Conservation (phyloP, 495 filamentous ascomycete species). For the Penicillium ucsense region DNA sequence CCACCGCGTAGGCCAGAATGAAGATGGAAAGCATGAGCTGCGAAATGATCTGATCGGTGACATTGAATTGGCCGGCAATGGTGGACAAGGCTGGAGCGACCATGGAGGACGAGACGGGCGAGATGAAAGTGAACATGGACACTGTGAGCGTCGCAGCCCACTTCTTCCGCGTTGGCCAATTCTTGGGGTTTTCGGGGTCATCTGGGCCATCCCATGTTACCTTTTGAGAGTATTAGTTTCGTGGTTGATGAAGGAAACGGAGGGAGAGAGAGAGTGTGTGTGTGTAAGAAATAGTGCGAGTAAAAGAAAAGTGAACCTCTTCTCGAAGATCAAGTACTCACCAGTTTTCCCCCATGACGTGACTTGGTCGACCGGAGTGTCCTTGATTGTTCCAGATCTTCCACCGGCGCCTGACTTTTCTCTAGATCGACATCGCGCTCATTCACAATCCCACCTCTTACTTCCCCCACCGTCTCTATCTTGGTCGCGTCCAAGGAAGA, state of each 20-base stretch:
- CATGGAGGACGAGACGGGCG: slow-evolving; percentile 62
- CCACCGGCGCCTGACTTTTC: slow-evolving; percentile 3
- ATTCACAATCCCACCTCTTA: slow-evolving; percentile 19
- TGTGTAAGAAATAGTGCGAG: no score
- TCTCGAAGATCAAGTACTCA: slow-evolving; percentile 2
- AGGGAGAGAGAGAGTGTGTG: no score
- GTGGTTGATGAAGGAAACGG: no score
- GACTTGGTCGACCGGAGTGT: slow-evolving; percentile 13
- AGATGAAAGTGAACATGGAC: slow-evolving; percentile 62
- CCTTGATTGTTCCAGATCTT: slow-evolving; percentile 15
- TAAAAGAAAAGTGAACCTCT: background rate
- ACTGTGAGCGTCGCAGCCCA: slow-evolving; percentile 52
- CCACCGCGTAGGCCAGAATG: slow-evolving; percentile 63
- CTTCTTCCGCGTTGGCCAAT: slow-evolving; percentile 47
- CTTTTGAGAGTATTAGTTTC: slow-evolving; percentile 6
- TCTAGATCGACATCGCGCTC: slow-evolving; percentile 26
- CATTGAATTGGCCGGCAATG: slow-evolving; percentile 51
- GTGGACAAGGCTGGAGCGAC: slow-evolving; percentile 55
- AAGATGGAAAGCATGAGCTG: slow-evolving; percentile 62
- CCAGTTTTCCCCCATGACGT: slow-evolving; percentile 18
- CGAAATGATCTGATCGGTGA: slow-evolving; percentile 43
- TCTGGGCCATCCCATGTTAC: slow-evolving; percentile 47
- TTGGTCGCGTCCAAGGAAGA: background rate
- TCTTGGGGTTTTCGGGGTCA: slow-evolving; percentile 50
- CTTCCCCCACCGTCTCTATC: slow-evolving; percentile 13